Conservation (phyloP, 306 rosid genomes). For the Luffa acutangula region DNA sequence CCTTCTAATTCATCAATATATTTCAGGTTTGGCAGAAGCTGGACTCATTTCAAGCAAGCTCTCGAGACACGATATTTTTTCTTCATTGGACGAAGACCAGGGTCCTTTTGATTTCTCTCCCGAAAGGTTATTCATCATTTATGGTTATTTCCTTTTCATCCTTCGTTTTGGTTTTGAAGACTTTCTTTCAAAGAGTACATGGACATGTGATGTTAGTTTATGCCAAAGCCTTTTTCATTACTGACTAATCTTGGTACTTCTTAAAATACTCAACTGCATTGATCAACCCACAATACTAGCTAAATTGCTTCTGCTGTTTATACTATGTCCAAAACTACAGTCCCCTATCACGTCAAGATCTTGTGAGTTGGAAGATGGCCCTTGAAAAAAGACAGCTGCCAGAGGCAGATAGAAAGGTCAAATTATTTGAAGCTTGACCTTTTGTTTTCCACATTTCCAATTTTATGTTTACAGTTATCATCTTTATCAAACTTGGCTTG, state of each 20-base stretch:
- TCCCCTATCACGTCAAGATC: constrained; percentile 92
- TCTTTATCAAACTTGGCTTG: constrained; percentile 3
- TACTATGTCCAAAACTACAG: constrained; percentile 35
- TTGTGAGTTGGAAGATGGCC: constrained; percentile 96
- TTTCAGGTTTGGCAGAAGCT: constrained; percentile 96
- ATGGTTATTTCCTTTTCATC: background rate
- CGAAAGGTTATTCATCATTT: constrained; percentile 38
- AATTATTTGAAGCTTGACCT: constrained; percentile 19
- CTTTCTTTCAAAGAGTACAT: background rate
- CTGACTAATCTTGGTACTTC: background rate
- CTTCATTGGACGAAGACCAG: constrained; percentile 50
- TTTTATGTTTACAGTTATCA: background rate
- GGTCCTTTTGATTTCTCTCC: constrained; percentile 63
- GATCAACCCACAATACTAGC: background rate
- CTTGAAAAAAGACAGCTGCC: constrained; percentile 84
- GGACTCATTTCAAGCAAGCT: constrained; percentile 95
- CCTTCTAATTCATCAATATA: constrained; percentile 14
- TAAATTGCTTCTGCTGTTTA: background rate
- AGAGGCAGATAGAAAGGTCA: constrained; percentile 85
- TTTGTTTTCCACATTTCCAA: background rate
- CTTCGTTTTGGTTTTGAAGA: background rate
- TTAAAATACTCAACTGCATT: background rate
- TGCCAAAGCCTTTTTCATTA: background rate
- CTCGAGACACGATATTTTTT: constrained; percentile 57
- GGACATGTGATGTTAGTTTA: background rate